Evolutionary conservation across 108 stramenopile species (phyloP), one percentile per base, ranked within the genome.

Genomic region (Skeletonema grethae): DNA sequence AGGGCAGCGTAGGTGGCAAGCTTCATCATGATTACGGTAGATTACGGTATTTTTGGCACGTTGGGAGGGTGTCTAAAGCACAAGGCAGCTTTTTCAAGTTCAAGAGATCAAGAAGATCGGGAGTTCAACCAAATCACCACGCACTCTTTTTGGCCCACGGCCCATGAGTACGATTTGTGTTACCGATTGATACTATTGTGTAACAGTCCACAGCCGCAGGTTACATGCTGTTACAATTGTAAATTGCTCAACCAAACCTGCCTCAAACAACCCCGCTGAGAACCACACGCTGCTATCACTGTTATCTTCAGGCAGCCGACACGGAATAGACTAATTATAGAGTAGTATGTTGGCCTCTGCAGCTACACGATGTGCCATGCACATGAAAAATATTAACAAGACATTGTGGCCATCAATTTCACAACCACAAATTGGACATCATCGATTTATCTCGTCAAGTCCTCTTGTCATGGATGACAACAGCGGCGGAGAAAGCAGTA

Each of bases 1-100:
- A 76, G 61, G 5, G 58, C 29, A 38, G 76, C 39, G 15, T 43
- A 24, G 34, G 59, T 69, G 13, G 75, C 75, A 61, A 75, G 68
- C 67, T 75, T 75, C 75, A 75, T 75, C 59, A 50, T 75, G 53
- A 11, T 38, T 28, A 1, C 25, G n/a, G n/a, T n/a, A n/a, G n/a
- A 11, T 0, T 15, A 15, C 41, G 13, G 13, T 43, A 43, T n/a
- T 43, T 39, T 15, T 43, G 41, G 41, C 5, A 43, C 10, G 15
- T n/a, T 34, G 32, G 4, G 7, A 15, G 41, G 15, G 41, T 43
- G 15, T 43, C 15, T 1, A 38, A 38, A 38, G 36, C 36, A 38
- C 0, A 34, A 34, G 25, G 34, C 34, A 38, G 36, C 36, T 38
- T 38, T 38, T 3, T 34, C 25, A 28, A 28, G 25, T 28, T 36